Base-by-base conservation (phyloP, 441 rosid genomes). In the Omphalea diandra region DNA sequence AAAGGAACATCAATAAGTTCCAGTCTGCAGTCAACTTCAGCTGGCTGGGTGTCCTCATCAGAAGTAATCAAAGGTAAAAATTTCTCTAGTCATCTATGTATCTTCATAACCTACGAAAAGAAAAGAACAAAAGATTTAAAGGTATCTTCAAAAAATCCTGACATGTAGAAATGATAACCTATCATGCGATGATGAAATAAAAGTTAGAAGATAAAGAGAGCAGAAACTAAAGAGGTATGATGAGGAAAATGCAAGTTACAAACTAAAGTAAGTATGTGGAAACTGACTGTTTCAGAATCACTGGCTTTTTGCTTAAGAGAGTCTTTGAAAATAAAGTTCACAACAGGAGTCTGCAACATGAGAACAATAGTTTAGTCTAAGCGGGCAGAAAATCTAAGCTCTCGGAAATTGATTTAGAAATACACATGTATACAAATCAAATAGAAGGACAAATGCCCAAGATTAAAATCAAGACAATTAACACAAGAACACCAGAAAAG, bases 261-360 rank as follows among this genome's bases (percentile, higher is more conserved):
- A 65, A 76, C 24, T 18, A 27, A 15, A 46, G 6, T 15, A 47
- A 32, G 65, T 40, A 62, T 49, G 57, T n/a, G n/a, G n/a, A 53
- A 53, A 77, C 92, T 82, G 29, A 90, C 98, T 18, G 86, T 83
- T 55, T 92, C 95, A 65, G 96, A 86, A 72, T 92, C 91, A 63
- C 96, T 90, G 67, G 79, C 78, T 79, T 95, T 95, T 63, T 84
- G 88, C 84, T 95, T 95, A 68, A 92, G 88, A 74, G 99, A 88
- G 76, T 82, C 85, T 70, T 79, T 88, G 72, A 95, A 85, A 60
- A 90, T 83, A 76, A 83, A 80, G 83, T 82, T 89, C 80, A 90
- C 90, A 72, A 81, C 82, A 62, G 91, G 93, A 68, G 76, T 70
- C 97, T 90, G 86, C 79, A 77, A 44, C 24, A 47, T 41, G n/a